Base-by-base conservation (phyloP, 352 stramenopile genomes). In the Elongisporangium undulatum region DNA sequence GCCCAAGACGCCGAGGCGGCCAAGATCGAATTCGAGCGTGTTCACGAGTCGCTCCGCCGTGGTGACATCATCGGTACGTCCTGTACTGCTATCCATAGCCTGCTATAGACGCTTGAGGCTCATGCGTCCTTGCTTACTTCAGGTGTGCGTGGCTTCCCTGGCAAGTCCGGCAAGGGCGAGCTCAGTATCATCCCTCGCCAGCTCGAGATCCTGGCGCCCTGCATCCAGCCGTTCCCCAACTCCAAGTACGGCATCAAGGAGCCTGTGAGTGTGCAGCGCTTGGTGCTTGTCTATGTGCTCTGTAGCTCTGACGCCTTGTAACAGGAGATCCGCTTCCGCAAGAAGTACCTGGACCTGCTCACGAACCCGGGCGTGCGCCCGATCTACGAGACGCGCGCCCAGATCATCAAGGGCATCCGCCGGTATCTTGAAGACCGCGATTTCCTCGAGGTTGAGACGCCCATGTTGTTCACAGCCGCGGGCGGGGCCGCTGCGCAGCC, bases 281-380 rank as follows among this genome's bases (percentile, higher is more conserved):
- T 19, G 26, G 3, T 21, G 16, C 20, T 56, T 41, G 57, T 58
- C 12, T 49, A 57, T 58, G 17, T 71, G 64, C 72, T 55, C 74
- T 69, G 48, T 77, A 71, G 41, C 77, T 55, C 74, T 69, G 48
- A 77, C 69, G 48, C 77, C 95, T 49, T 82, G 81, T 67, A 84
- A 95, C 67, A 98, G 85, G 97, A 99, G 72, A 98, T 98, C 23
- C 90, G 97, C 22, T 99, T 99, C 67, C 89, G 97, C 34, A 96
- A 99, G 82, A 93, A 98, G 56, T 99, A 99, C 68, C 82, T 99
- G 24, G 97, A 99, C 76, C 68, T 99, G 24, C 97, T 99, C 59
- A 94, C 98, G 34, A 99, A 99, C 64, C 75, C 87, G 7, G 85
- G 92, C 15, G 90, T 97, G 49, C 85, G 94, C 12, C 72, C 94